Evolutionary conservation across 2,329 filamentous ascomycete genomes (phyloP).

Genomic region (Leptodontidium sp.): DNA sequence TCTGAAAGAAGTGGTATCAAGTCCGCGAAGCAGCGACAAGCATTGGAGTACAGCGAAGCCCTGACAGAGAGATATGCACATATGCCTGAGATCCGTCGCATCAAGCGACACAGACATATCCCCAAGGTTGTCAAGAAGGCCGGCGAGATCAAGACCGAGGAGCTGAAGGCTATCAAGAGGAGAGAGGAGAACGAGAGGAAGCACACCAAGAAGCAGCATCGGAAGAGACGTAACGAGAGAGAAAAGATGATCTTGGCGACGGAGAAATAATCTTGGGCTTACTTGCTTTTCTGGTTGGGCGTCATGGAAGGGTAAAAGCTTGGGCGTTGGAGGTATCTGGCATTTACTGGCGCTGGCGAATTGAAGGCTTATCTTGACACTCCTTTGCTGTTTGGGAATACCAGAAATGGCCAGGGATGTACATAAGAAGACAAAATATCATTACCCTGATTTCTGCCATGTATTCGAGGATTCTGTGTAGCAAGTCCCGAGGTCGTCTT

Average conservation of each 20-base stretch:
- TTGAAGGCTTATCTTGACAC: background rate
- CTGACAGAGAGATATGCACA: conserved; percentile 86
- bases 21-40: conserved; percentile 82
- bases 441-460: background rate
- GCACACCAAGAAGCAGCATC: conserved; percentile 84
- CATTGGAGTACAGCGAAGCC: conserved; percentile 90
- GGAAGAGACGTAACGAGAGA: conserved; percentile 78
- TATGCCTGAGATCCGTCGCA: conserved; percentile 95
- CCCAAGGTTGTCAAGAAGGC: conserved; percentile 97
- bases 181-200: conserved; percentile 94
- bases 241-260: conserved; percentile 88
- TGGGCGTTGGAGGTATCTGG: conserved; percentile 23
- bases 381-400: background rate
- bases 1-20: conserved; percentile 86
- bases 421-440: background rate
- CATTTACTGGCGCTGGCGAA: conserved; percentile 27
- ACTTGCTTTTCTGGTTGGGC: conserved; percentile 8
- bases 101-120: conserved; percentile 88
- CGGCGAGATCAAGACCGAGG: conserved; percentile 90
- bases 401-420: background rate
- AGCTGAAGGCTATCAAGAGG: conserved; percentile 86
- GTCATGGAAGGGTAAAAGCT: conserved; percentile 16
- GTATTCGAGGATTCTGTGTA: too few relatives aligned
- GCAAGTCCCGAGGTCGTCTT: too few relatives aligned
- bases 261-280: conserved; percentile 40